These are phyloP conservation scores for Raffaelea albimanens DNA, from an alignment of 2,329 filamentous ascomycete species.

Conservation along the genomic window DNA sequence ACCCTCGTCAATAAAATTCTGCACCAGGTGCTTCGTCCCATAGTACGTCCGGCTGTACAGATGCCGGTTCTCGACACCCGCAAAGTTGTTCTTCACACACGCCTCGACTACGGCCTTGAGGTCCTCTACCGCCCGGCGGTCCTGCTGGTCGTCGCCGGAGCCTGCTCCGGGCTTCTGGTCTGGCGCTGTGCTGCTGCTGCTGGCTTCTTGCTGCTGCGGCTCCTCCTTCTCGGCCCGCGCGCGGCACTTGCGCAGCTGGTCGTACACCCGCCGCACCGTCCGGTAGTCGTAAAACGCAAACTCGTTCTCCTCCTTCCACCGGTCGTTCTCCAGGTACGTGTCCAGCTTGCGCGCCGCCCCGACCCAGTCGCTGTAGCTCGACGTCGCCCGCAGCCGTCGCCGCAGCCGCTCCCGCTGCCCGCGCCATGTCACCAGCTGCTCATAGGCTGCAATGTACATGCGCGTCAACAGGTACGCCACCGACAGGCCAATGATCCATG, in stretches of 20 bases:
- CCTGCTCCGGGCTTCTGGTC: neutral
- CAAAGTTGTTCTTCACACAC: constrained; percentile 96
- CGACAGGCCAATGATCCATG: constrained; percentile 70
- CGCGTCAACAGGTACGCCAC: constrained; percentile 71
- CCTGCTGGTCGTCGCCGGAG: constrained; percentile 16
- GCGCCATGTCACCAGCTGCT: constrained; percentile 84
- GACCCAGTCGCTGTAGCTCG: constrained; percentile 77
- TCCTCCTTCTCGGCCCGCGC: constrained; percentile 33
- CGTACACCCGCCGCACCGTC: constrained; percentile 68
- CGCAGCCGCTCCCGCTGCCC: constrained; percentile 66
- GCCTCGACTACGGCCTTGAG: constrained; percentile 72
- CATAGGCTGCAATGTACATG: constrained; percentile 85
- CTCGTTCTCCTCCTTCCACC: constrained; percentile 69
- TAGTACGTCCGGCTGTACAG: constrained; percentile 98
- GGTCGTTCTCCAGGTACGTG: constrained; percentile 66
- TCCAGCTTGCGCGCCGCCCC: constrained; percentile 71
- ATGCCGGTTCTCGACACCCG: constrained; percentile 83
- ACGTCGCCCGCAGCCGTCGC: constrained; percentile 59
- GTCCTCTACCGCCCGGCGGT: constrained; percentile 37
- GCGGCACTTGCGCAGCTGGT: constrained; percentile 61
- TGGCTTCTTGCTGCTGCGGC: neutral
- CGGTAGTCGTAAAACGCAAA: constrained; percentile 82
- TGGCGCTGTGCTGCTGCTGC: constrained; percentile 22
- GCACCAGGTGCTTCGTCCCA: constrained; percentile 90
- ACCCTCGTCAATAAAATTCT: constrained; percentile 82